Evolutionary conservation across 2,329 filamentous ascomycete species (phyloP), one percentile per base, ranked within the genome.

Genomic region (Zymoseptoria ardabiliae): DNA sequence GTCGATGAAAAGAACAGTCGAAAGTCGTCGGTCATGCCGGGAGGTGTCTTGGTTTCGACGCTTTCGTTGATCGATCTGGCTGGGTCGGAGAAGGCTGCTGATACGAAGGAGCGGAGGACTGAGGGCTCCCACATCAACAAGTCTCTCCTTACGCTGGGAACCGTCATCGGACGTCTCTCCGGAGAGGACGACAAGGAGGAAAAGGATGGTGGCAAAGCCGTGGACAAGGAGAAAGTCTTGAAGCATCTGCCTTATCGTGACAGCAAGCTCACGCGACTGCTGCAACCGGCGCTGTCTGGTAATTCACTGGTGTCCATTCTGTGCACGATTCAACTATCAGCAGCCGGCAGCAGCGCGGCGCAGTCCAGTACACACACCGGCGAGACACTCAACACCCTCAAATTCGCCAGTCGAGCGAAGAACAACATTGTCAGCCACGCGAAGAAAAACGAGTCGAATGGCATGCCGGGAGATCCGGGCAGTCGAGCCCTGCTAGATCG

Each of bases 111-210:
- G 76, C 85, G 94, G 56, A 84, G 94, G 52, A 90, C 91, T 17
- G 94, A 99, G 76, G 94, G 94, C 63, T 93, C 93, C 11, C 94
- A 99, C 72, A 99, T 99, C 77, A 99, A 99, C 80, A 97, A 97
- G 78, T 97, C 91, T 73, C 77, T 99, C 70, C 84, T 99, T 60
- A 99, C 94, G 0, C 79, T 99, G 2, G 94, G 94, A 55, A 99
- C 91, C 0, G 94, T 99, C 69, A 97, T 99, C 72, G 89, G 90
- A 10, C 89, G 89, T 64, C 80, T 99, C n/a, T 95, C 93, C 1
- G 90, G 91, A 58, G 85, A 88, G 69, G 96, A 95, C 71, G 90
- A 96, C 50, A 93, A 91, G 73, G 91, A 95, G 68, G 90, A 94
- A 63, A 88, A 85, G 54, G 65, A 81, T 76, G 17, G 66, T 62